Base-by-base conservation (phyloP, 495 filamentous ascomycete genomes). In the Xylaria longipes region DNA sequence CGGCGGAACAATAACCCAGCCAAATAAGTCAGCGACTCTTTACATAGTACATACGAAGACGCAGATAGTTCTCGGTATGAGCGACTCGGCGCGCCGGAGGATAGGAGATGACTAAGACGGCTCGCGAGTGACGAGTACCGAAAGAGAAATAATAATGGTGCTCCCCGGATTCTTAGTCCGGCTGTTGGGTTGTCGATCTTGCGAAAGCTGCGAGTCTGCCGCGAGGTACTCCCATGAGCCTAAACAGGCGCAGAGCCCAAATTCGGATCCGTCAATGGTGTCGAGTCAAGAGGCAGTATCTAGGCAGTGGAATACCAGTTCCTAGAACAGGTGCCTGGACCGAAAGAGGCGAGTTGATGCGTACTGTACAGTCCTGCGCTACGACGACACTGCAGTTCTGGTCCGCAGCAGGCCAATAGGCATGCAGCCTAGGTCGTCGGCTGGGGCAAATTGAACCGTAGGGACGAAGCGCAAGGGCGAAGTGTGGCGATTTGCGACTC, bases 71-170 rank as follows among this genome's bases (percentile, higher is more conserved):
- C 22, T 71, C 69, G 61, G 69, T 17, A 65, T 46, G 60, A 57
- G 69, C 69, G 69, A 71, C 37, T 33, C 60, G 60, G 69, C 22
- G 41, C 20, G 56, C 12, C 58, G 61, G 48, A 50, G 52, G 52
- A 41, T 56, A 41, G 39, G 20, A 58, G 62, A 65, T 71, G 69
- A 71, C 48, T 71, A 71, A 71, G 69, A 71, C 61, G 60, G 41
- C 69, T 29, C 43, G 69, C 52, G 31, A 56, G 61, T 64, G 68
- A 71, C 52, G 33, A 8, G 61, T 29, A 70, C 61, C 61, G 69
- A 71, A 71, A 52, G 31, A 17, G 52, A 60, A 71, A 66, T 39
- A 66, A 66, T 57, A 15, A 15, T 11, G 9, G 25, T 17, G 17
- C 45, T 58, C 69, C 60, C 69, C 69, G 62, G 69, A 65, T 39